Evolutionary conservation across 257 asterid genomes (phyloP), one percentile per base, ranked within the genome.

Genomic region (Solanum phureja): DNA sequence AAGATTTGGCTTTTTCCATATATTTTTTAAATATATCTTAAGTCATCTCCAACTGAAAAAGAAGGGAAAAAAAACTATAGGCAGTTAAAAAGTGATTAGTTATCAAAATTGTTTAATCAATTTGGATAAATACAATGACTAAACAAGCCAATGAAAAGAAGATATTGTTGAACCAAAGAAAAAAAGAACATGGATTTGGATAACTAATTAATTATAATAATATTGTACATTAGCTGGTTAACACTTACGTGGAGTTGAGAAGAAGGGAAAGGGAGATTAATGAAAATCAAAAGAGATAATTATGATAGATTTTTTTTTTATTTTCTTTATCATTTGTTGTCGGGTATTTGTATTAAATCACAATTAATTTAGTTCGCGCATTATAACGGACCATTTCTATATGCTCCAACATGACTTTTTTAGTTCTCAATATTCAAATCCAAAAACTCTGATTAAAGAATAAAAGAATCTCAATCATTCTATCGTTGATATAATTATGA

Each of bases 41-140:
- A 81, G 85, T 46, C 85, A 46, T 81, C 85, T 81, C 27, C 68
- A 81, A 46, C 68, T 81, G 68, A 46, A 81, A 81, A 77, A 77
- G 2, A 2, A 2, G n/a, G 0, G 4, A 3, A 8, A 9, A 27
- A 49, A 79, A 77, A 3, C 66, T 1, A 42, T 24, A 16, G 85
- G 68, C 10, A 46, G 68, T 46, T 27, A 27, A 31, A 4, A 81
- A 81, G 85, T 24, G 64, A 42, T 29, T 46, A 81, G 46, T 46
- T 29, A 81, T 46, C 13, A 81, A 46, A 13, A 81, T 44, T 44
- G 3, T 29, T 46, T 44, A 81, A 29, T 81, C 27, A 21, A 27
- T 81, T 46, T 49, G 68, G 85, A 81, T 81, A 81, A 81, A 27
- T 16, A 44, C 85, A 46, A 81, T 27, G 68, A 27, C 64, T 24